Conservation (phyloP, 2,329 filamentous ascomycete genomes). For the Gnomoniopsis sp. region DNA sequence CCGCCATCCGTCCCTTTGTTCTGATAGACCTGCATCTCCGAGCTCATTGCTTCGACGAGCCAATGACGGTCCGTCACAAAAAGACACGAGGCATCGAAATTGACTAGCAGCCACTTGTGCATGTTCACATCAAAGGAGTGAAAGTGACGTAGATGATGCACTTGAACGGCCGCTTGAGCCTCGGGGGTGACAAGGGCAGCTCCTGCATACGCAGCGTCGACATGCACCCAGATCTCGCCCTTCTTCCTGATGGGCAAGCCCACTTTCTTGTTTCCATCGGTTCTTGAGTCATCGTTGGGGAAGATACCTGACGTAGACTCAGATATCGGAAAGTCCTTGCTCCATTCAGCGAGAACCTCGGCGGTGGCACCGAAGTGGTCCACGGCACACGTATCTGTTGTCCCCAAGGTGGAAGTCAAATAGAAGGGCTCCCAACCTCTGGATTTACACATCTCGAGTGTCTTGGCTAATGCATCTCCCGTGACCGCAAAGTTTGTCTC, state of each 20-base stretch:
- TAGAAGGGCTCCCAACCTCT: constrained; percentile 82
- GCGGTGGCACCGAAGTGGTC: constrained; percentile 76
- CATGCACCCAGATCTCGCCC: constrained; percentile 78
- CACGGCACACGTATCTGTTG: constrained; percentile 82
- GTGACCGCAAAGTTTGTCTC: constrained; percentile 69
- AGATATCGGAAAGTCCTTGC: constrained; percentile 19
- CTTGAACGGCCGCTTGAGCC: constrained; percentile 48
- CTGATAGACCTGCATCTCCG: constrained; percentile 63
- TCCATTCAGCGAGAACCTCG: constrained; percentile 35
- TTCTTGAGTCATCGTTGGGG: not conserved
- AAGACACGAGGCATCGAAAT: constrained; percentile 81
- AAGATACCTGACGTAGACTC: constrained; percentile 23
- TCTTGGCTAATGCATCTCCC: constrained; percentile 55
- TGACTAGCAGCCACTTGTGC: constrained; percentile 97
- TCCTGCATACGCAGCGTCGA: constrained; percentile 91
- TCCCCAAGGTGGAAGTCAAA: constrained; percentile 78
- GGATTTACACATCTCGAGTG: constrained; percentile 61
- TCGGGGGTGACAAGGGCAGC: constrained; percentile 79
- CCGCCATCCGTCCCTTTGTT: constrained; percentile 79
- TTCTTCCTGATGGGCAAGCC: constrained; percentile 14
- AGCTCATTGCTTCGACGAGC: constrained; percentile 75
- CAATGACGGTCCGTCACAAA: constrained; percentile 73
- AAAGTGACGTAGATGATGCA: constrained; percentile 63
- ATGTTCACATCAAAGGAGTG: constrained; percentile 94
- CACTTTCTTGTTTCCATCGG: not conserved